Base-by-base conservation (phyloP, 225 moss, liverwort and hornwort genomes). In the Physcomitrium patens region DNA sequence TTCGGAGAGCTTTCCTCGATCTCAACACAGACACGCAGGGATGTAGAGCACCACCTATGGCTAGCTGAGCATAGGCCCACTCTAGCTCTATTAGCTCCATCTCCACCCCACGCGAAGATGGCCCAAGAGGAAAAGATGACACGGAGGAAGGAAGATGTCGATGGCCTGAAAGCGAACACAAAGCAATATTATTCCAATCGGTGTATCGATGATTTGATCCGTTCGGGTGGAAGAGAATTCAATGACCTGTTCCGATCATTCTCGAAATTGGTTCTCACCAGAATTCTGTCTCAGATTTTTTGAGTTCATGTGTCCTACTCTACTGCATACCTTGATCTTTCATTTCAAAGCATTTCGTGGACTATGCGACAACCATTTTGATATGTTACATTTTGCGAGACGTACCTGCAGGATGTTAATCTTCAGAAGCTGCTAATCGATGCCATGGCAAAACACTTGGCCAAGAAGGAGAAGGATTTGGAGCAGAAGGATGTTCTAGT, bases 381-480 rank as follows among this genome's bases (percentile, higher is more conserved):
- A 37, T 7, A 37, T 37, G 31, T 37, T 37, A 4, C 31, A 48
- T 52, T 26, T 37, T 53, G 54, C 18, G 20, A 62, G 45, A 27
- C 67, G 17, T 52, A 63, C 46, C 9, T 74, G 78, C 79, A 84
- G 84, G 81, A 85, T 60, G 60, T 73, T 49, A 76, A 74, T 27
- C 72, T 88, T 55, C 85, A 85, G 78, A 82, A 78, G n/a, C n/a
- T 80, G 71, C 69, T 85, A 17, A 75, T 88, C 0, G 80, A 85
- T 50, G 80, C 73, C 13, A 56, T 82, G n/a, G 62, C 66, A 12
- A 78, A 60, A 10, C 82, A 61, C 5, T 4, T 37, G 7, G 31
- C 31, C 31, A 37, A 37, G 31, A 37, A 37, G 5, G 31, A 37
- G 31, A 37, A 4, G 31, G 7, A 7, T 46, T 27, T 26, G 45